phyloP scores from a whole-genome alignment of 306 rosid species.

The Quercus agrifolia region DNA sequence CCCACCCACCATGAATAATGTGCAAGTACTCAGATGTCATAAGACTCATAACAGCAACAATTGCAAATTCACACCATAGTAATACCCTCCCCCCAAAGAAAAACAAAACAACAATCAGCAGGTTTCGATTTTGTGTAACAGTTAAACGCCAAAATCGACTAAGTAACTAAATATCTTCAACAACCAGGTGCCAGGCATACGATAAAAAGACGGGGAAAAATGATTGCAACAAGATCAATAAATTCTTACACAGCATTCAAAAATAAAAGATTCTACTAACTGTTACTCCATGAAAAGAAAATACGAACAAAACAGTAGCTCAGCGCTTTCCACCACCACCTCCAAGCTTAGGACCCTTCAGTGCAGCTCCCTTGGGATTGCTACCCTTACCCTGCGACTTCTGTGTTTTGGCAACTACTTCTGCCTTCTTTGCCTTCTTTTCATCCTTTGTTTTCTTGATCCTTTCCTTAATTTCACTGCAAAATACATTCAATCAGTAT shows the following conservation, averaged over 20 bases:
- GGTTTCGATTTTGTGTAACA: too few relatives aligned
- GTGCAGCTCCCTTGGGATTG: constrained; percentile 49
- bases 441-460: constrained; percentile 88
- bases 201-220: constrained; percentile 7
- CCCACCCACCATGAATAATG: too few relatives aligned
- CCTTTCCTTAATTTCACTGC: constrained; percentile 82
- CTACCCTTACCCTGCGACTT: constrained; percentile 54
- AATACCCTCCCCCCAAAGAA: too few relatives aligned
- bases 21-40: too few relatives aligned
- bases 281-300: constrained; percentile 10
- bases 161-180: not conserved
- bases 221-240: not conserved
- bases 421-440: constrained; percentile 87
- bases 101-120: too few relatives aligned
- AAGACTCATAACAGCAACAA: too few relatives aligned
- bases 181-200: constrained; percentile 14
- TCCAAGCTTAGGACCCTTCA: constrained; percentile 86
- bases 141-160: not conserved
- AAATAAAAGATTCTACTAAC: constrained; percentile 18
- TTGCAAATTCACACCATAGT: too few relatives aligned
- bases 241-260: constrained; percentile 27
- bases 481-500: not conserved
- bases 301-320: constrained; percentile 16
- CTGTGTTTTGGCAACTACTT: constrained; percentile 58
- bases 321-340: constrained; percentile 92